Percentiles rank a stretch among this genome's conserved stretches.
Conservation (phyloP, 2,329 filamentous ascomycete species). For the Arachnopeziza araneosa region DNA sequence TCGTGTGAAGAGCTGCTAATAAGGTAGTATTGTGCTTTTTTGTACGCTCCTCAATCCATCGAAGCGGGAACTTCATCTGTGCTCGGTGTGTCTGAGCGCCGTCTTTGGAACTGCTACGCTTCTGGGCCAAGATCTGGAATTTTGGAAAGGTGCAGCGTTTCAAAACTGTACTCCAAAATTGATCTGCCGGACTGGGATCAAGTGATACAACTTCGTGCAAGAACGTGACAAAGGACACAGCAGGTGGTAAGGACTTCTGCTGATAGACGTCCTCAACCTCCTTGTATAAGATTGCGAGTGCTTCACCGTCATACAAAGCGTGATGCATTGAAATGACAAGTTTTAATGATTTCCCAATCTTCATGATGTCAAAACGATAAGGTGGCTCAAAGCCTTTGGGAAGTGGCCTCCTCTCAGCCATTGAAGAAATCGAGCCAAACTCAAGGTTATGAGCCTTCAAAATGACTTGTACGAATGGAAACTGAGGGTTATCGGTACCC, state of each 20-base stretch:
- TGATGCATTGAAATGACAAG: conserved; percentile 54
- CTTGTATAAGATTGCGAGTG: conserved; percentile 61
- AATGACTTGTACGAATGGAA: conserved; percentile 69
- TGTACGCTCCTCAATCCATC: conserved; percentile 41
- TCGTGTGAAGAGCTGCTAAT: conserved; percentile 63
- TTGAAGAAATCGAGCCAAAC: conserved; percentile 11
- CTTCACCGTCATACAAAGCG: conserved; percentile 79
- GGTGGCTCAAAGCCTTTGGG: conserved; percentile 19
- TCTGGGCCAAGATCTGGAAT: neutral
- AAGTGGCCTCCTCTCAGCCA: neutral
- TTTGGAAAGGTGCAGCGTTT: conserved; percentile 39
- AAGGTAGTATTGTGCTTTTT: conserved; percentile 54
- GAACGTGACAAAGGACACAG: conserved; percentile 58
- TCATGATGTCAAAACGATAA: conserved; percentile 20
- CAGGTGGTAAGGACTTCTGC: conserved; percentile 39
- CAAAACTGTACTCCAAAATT: conserved; percentile 62
- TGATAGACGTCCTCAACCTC: conserved; percentile 61
- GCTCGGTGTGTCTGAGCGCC: conserved; percentile 13
- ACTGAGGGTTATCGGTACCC: conserved; percentile 51
- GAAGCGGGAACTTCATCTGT: conserved; percentile 13
- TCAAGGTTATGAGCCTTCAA: conserved; percentile 40
- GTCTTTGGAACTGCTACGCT: neutral
- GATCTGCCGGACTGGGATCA: conserved; percentile 43
- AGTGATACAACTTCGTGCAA: conserved; percentile 51
- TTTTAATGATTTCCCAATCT: conserved; percentile 2